These are phyloP conservation scores for Zizania latifolia DNA, from an alignment of 176 grass and related monocot genomes.

Conservation along the genomic window DNA sequence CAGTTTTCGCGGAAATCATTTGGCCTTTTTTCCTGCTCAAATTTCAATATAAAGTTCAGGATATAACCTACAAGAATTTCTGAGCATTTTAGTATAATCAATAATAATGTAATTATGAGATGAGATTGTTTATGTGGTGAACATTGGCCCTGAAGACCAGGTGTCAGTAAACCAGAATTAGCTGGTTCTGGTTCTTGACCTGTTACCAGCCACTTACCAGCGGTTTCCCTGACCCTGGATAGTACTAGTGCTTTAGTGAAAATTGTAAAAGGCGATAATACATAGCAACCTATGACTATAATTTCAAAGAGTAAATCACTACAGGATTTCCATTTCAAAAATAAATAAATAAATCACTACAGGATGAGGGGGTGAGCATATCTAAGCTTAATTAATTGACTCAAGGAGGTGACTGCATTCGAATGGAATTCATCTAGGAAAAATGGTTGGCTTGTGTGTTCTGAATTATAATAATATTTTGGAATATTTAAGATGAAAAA, in stretches of 20 bases:
- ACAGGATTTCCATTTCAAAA: no score
- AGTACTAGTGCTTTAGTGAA: neutral
- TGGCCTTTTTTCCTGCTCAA: neutral
- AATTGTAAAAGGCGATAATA: neutral
- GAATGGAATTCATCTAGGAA: neutral
- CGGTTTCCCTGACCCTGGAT: neutral
- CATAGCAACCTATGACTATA: neutral
- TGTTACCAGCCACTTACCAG: neutral
- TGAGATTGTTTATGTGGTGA: neutral
- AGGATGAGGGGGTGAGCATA: neutral
- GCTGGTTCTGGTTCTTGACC: neutral
- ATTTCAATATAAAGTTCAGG: neutral
- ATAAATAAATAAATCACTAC: no score
- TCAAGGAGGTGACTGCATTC: neutral
- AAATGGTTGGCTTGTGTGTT: neutral
- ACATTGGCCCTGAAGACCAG: neutral
- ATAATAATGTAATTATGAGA: neutral
- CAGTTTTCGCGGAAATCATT: neutral
- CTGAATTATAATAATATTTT: neutral
- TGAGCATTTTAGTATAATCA: neutral
- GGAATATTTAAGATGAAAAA: constrained; percentile 8
- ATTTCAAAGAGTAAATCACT: constrained; percentile 17
- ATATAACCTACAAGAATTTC: neutral
- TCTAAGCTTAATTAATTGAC: neutral
- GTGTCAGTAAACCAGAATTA: no score